These are phyloP conservation scores for Nannochloropsis oceanica DNA, from an alignment of 108 stramenopile genomes.

Conservation along the genomic window DNA sequence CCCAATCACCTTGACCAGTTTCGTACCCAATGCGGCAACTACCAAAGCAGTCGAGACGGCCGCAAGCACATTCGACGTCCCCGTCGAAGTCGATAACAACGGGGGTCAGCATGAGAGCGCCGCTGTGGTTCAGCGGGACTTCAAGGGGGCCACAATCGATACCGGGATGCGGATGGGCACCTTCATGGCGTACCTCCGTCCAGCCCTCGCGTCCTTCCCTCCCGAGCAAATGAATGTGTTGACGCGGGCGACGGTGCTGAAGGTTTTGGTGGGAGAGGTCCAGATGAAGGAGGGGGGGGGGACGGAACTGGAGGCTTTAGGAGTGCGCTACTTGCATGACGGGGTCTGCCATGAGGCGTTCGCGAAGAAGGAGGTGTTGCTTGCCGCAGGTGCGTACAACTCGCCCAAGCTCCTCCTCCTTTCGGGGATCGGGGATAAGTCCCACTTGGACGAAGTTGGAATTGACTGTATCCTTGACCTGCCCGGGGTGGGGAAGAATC, in stretches of 20 bases:
- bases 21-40: not conserved
- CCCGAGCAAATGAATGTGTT: not conserved
- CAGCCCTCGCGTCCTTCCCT: not conserved
- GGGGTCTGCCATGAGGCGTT: not conserved
- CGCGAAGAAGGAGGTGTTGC: constrained; percentile 14
- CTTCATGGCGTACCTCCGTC: not conserved
- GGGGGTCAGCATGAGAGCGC: not conserved
- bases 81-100: not conserved
- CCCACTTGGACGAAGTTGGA: not conserved
- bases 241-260: not conserved
- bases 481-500: constrained; percentile 21
- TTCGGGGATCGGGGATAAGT: constrained; percentile 18
- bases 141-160: not conserved
- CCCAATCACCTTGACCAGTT: not conserved
- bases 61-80: not conserved
- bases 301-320: not conserved
- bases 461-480: constrained; percentile 10
- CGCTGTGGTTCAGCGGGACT: not conserved
- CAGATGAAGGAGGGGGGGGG: not conserved
- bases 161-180: not conserved
- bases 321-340: not conserved
- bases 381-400: constrained; percentile 13
- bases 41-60: not conserved
- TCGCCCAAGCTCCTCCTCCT: constrained; percentile 22
- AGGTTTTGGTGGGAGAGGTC: not conserved